A percentile compares a stretch with the other conserved stretches of the same genome.
phyloP scores from a whole-genome alignment of 345 rosid species.

The Trapa bicornis region DNA sequence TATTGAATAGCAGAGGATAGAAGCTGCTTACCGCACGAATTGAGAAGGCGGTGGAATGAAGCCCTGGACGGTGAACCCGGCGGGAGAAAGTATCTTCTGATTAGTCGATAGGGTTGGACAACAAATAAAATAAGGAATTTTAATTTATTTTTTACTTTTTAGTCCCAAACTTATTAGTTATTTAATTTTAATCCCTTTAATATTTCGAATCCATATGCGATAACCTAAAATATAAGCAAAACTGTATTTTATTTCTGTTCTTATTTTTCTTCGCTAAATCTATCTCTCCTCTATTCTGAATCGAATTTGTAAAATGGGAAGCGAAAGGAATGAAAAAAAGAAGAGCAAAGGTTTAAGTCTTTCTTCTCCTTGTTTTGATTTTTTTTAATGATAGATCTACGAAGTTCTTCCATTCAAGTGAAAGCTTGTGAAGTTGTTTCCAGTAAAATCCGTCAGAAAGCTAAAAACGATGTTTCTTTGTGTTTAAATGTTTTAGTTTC shows the following conservation, averaged over 20 bases:
- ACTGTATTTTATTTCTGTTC: no score
- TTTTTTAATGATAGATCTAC: neutral
- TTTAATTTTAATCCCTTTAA: neutral
- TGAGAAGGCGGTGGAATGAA: neutral
- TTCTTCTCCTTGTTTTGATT: constrained; percentile 16
- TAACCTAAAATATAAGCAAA: no score
- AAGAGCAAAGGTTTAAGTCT: constrained; percentile 29
- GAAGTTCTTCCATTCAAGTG: neutral
- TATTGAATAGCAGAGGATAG: neutral
- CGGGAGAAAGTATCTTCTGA: neutral
- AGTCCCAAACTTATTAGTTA: neutral
- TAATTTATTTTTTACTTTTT: neutral
- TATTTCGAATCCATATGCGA: no score
- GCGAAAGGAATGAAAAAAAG: constrained; percentile 48
- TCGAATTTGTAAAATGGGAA: constrained; percentile 30
- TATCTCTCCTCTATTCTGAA: neutral
- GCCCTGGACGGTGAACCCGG: neutral
- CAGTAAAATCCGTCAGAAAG: neutral
- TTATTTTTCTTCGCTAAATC: neutral
- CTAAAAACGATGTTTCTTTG: neutral
- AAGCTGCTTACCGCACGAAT: neutral
- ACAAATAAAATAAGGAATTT: neutral
- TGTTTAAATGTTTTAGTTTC: neutral
- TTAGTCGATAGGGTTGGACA: no score
- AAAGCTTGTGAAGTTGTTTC: neutral